Base-by-base conservation (phyloP, 108 stramenopile genomes). In the Epithemia pelagica region DNA sequence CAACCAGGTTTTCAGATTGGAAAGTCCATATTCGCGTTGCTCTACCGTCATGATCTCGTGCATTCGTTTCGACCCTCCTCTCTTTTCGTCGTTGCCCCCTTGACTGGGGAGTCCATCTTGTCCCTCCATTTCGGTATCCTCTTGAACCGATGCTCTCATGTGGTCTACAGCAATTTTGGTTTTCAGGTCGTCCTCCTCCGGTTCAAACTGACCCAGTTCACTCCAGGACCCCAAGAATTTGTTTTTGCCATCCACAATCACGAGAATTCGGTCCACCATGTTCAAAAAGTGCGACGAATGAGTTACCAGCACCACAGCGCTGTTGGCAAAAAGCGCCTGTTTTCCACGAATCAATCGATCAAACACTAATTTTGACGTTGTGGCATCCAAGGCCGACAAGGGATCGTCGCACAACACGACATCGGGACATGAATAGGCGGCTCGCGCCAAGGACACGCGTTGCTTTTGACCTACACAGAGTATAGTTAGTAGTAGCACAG, bases 391-490 rank as follows among this genome's bases (percentile, higher is more conserved):
- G 3, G 97, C 97, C 30, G 83, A 81, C 52, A 98, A 73, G 23
- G 94, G 94, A 73, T 98, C 97, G 65, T 98, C 97, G 25, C 95
- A 81, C 2, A 96, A 52, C 0, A 78, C 64, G 7, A 96, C 30
- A 57, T 85, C 77, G 0, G 92, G 85, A 30, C 80, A 64, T 52
- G 92, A 77, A 75, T 96, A 96, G n/a, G 89, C 87, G 21, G 85
- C 88, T 10, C 91, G 31, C 15, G 91, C 91, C 8, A 93, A 28
- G 0, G 85, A 85, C 2, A 93, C 77, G 1, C 91, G 81, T 56
- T 85, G 84, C 61, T 88, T 84, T 64, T 93, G 91, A 2, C 82
- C 67, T 53, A 10, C n/a, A n/a, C n/a, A n/a, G n/a, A n/a, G n/a
- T n/a, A n/a, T n/a, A n/a, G n/a, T 21, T 62, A 19, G 29, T 62